These are phyloP conservation scores for Trichocladium uniseriatum DNA, from an alignment of 495 filamentous ascomycete species.

Conservation along the genomic window DNA sequence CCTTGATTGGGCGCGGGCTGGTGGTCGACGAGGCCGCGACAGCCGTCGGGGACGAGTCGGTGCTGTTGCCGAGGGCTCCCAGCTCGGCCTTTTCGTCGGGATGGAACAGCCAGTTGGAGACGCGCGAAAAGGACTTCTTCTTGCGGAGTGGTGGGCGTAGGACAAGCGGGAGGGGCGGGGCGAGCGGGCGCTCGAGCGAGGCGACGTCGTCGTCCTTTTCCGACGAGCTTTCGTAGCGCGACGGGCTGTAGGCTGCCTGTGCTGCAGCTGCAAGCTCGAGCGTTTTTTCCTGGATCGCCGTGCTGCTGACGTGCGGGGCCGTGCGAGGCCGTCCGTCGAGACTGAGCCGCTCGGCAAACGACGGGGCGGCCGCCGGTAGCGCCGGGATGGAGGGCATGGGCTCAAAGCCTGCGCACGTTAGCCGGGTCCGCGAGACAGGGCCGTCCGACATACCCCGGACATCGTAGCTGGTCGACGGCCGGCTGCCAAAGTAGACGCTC, in stretches of 20 bases:
- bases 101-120: slow-evolving; percentile 47
- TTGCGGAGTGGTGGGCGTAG: slow-evolving; percentile 43
- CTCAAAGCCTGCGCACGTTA: slow-evolving; percentile 28
- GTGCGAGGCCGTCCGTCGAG: slow-evolving; percentile 29
- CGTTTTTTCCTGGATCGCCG: slow-evolving; percentile 11
- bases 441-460: slow-evolving; percentile 7
- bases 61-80: neutral
- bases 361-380: slow-evolving; percentile 38
- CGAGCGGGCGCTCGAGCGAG: slow-evolving; percentile 30
- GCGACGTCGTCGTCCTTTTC: neutral
- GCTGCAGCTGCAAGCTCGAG: slow-evolving; percentile 15
- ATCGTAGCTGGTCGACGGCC: slow-evolving; percentile 37
- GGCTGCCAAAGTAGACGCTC: slow-evolving; percentile 41
- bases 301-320: slow-evolving; percentile 19
- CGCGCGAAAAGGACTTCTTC: slow-evolving; percentile 49
- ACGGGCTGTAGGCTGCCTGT: slow-evolving; percentile 2
- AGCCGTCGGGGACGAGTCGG: neutral
- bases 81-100: slow-evolving; percentile 7
- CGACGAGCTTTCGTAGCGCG: neutral
- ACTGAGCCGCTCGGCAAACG: slow-evolving; percentile 41
- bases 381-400: slow-evolving; percentile 40
- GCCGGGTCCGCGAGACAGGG: neutral
- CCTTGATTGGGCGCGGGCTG: slow-evolving; percentile 36
- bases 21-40: slow-evolving; percentile 33
- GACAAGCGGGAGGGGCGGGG: slow-evolving; percentile 44